Evolutionary conservation across 2,329 filamentous ascomycete genomes (phyloP).

Genomic region (Phialophora tarda): DNA sequence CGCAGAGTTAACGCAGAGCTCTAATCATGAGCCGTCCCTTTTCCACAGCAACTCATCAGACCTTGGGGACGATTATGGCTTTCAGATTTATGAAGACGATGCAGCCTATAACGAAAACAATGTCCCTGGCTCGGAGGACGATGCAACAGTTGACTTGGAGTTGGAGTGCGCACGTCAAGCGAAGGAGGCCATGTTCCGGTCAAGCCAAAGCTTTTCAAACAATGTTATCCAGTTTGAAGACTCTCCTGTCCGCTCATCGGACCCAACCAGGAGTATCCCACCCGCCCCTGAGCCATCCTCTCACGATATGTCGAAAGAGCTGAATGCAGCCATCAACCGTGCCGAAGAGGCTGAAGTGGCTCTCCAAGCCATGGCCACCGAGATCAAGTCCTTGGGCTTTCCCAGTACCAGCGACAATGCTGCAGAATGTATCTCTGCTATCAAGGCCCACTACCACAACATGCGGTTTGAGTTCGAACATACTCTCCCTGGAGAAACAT

Average conservation of each 20-base stretch:
- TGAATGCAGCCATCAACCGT: constrained; percentile 46
- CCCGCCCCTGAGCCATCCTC: constrained; percentile 49
- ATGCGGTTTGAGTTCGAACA: constrained; percentile 54
- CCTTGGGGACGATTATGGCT: constrained; percentile 29
- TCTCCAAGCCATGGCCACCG: constrained; percentile 45
- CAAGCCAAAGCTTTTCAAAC: constrained; percentile 37
- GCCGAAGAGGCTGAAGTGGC: constrained; percentile 48
- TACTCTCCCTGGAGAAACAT: constrained; percentile 52
- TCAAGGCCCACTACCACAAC: constrained; percentile 49
- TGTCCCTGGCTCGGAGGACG: constrained; percentile 40
- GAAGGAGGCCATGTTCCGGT: constrained; percentile 49
- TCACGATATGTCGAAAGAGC: constrained; percentile 46
- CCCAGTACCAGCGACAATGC: constrained; percentile 40
- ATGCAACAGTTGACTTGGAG: constrained; percentile 44
- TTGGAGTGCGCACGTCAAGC: constrained; percentile 49
- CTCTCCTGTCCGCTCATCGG: constrained; percentile 33
- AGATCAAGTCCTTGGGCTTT: constrained; percentile 50
- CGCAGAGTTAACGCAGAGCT: constrained; percentile 38
- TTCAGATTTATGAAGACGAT: constrained; percentile 40
- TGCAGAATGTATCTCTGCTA: constrained; percentile 45
- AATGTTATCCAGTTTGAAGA: constrained; percentile 38
- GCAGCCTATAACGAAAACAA: constrained; percentile 35
- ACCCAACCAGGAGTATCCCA: constrained; percentile 38
- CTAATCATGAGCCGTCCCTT: constrained; percentile 22
- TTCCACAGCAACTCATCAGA: constrained; percentile 6